Evolutionary conservation across 352 stramenopile species (phyloP).

Genomic region (Phytopythium vexans): DNA sequence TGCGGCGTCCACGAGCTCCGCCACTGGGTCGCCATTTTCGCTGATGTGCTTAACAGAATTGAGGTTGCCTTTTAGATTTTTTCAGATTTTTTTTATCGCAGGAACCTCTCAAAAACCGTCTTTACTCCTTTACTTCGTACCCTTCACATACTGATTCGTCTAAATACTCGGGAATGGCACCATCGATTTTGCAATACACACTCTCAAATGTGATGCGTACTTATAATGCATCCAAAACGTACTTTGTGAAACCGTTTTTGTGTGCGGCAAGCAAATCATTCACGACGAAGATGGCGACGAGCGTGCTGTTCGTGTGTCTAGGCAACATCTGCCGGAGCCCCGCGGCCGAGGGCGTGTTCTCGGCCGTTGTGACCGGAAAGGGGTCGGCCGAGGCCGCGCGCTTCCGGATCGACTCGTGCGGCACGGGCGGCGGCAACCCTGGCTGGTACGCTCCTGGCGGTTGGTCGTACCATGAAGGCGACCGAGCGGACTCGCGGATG

Average conservation of each 20-base stretch:
- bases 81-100: no score
- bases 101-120: no score
- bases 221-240: background rate
- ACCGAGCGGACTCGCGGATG: constrained; percentile 82
- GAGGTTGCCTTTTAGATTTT: background rate
- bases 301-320: constrained; percentile 88
- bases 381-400: constrained; percentile 12
- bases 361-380: constrained; percentile 56
- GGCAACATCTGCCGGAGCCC: constrained; percentile 90
- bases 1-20: constrained; percentile 3
- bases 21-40: constrained; percentile 1
- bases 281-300: constrained; percentile 28
- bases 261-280: no score
- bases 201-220: background rate
- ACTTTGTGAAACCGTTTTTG: no score
- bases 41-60: background rate
- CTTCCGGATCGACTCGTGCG: constrained; percentile 82
- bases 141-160: no score
- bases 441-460: constrained; percentile 76
- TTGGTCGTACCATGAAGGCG: constrained; percentile 87
- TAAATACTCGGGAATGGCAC: no score
- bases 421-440: constrained; percentile 77
- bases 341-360: constrained; percentile 80
- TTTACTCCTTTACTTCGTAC: no score
- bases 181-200: background rate